A percentile compares a stretch with the other conserved stretches of the same genome.
Conservation (phyloP, 371 early-diverging fungal genomes). For the Ordospora pajunii region DNA sequence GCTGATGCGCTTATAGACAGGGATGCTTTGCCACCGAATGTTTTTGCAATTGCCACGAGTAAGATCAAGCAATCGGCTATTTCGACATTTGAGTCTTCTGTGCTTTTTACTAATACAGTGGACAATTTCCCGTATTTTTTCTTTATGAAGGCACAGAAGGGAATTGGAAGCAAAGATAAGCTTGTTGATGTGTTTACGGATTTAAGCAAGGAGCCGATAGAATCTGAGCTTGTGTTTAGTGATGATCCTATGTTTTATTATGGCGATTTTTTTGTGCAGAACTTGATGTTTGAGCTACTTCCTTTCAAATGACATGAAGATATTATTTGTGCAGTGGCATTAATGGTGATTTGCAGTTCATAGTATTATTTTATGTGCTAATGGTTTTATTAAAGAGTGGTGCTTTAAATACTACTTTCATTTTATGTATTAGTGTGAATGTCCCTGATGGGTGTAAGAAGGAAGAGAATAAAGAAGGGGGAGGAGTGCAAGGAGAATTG, state of each 20-base stretch:
- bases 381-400: background rate
- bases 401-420: background rate
- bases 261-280: conserved; percentile 17
- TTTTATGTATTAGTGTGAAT: background rate
- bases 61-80: conserved; percentile 43
- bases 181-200: background rate
- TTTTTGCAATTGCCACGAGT: conserved; percentile 47
- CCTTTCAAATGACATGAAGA: background rate
- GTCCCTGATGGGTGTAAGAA: background rate
- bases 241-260: background rate
- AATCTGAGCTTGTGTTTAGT: background rate
- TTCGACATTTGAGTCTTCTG: conserved; percentile 11
- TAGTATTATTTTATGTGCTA: background rate
- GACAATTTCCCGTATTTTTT: conserved; percentile 36
- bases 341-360: no score
- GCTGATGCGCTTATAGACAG: conserved; percentile 53
- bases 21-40: conserved; percentile 39
- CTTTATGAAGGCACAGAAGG: background rate
- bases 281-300: background rate
- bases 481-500: background rate
- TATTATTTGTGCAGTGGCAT: no score
- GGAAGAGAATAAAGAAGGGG: background rate
- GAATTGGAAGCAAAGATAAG: background rate
- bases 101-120: conserved; percentile 2
- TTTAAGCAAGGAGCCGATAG: background rate